Percentiles rank a stretch among this genome's conserved stretches.
Conservation (phyloP, 306 rosid genomes). For the barrel medic (Medicago truncatula) region MtrunA17r5.0-ANR NC_053042.1:1744001-1744500, state of each 20-base stretch:
- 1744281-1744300: conserved; percentile 29
- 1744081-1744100: not conserved
- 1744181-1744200: conserved; percentile 31
- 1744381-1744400: conserved; percentile 66
- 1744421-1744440: conserved; percentile 14
- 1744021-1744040: not conserved
- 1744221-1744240: too few relatives aligned
- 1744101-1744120: not conserved
- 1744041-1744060: not conserved
- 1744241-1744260: not conserved
- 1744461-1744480: not conserved
- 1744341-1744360: conserved; percentile 75
- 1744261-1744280: conserved; percentile 21
- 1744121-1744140: not conserved
- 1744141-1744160: not conserved
- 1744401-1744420: conserved; percentile 14
- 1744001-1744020: not conserved
- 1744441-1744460: conserved; percentile 20
- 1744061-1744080: not conserved
- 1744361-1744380: conserved; percentile 97
- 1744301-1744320: conserved; percentile 53
- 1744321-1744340: conserved; percentile 89
- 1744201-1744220: not conserved
- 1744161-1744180: conserved; percentile 27
- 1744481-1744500: too few relatives aligned